Evolutionary conservation across 345 rosid genomes (phyloP).

Genomic region (Linum lewisii): DNA sequence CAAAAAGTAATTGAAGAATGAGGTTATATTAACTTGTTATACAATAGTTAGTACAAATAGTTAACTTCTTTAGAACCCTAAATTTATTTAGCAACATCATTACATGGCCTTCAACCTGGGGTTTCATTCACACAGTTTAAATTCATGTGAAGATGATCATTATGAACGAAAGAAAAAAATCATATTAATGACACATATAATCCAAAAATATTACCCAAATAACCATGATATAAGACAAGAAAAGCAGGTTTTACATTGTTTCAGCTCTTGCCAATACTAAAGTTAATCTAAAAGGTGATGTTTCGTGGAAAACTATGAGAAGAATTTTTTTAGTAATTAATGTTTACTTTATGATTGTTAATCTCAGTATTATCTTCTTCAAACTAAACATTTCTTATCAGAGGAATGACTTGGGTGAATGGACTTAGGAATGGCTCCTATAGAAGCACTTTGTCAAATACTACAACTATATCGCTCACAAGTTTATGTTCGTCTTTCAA

Average conservation of each 20-base stretch:
- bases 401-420: conserved; percentile 90
- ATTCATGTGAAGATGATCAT: no score
- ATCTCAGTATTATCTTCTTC: conserved; percentile 26
- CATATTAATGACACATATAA: no score
- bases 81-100: no score
- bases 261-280: conserved; percentile 70
- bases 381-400: conserved; percentile 70
- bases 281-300: conserved; percentile 75
- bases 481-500: not conserved
- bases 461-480: conserved; percentile 39
- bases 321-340: not conserved
- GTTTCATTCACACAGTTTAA: no score
- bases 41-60: no score
- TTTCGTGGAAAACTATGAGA: not conserved
- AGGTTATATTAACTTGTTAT: no score
- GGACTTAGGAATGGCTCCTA: conserved; percentile 87
- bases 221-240: conserved; percentile 77
- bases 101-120: no score
- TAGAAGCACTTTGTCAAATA: conserved; percentile 68
- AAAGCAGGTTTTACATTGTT: conserved; percentile 61
- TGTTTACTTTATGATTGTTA: conserved; percentile 14
- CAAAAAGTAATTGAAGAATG: no score
- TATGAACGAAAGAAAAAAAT: no score
- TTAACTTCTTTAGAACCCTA: no score
- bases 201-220: no score